Conservation (phyloP, 805 yeast species). For the Monosporozyma aerobia region DNA sequence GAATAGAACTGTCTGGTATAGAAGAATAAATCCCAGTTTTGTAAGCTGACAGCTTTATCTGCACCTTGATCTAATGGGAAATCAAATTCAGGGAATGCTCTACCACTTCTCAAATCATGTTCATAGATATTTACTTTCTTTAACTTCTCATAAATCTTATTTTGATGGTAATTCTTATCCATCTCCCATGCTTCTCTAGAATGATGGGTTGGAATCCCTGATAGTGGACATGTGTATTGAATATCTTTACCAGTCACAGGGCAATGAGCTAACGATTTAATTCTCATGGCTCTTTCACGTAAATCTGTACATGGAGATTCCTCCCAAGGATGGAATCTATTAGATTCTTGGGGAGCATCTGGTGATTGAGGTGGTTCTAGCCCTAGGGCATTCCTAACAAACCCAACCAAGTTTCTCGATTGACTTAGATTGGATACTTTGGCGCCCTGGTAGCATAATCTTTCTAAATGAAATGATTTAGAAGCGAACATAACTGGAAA, state of each 20-base stretch:
- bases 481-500: neutral
- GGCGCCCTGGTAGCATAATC: neutral
- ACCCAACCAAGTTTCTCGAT: conserved; percentile 4
- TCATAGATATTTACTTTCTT: conserved; percentile 87
- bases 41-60: conserved; percentile 68
- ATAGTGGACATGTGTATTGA: conserved; percentile 79
- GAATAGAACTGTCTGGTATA: conserved; percentile 90
- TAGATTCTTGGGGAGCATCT: conserved; percentile 60
- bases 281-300: conserved; percentile 85
- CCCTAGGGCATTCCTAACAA: conserved; percentile 42
- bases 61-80: conserved; percentile 74
- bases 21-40: conserved; percentile 87
- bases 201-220: conserved; percentile 97
- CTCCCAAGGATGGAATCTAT: conserved; percentile 84
- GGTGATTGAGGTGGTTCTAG: conserved; percentile 57
- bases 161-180: conserved; percentile 63
- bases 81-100: conserved; percentile 92
- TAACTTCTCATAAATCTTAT: conserved; percentile 61
- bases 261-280: conserved; percentile 79
- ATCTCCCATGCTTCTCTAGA: conserved; percentile 81
- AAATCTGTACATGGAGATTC: conserved; percentile 83
- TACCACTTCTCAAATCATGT: conserved; percentile 89
- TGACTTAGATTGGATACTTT: neutral
- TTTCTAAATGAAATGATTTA: neutral
- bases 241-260: conserved; percentile 86